A percentile compares a stretch with the other conserved stretches of the same genome.
phyloP scores from a whole-genome alignment of 495 filamentous ascomycete species.

The Tuber aestivum region DNA sequence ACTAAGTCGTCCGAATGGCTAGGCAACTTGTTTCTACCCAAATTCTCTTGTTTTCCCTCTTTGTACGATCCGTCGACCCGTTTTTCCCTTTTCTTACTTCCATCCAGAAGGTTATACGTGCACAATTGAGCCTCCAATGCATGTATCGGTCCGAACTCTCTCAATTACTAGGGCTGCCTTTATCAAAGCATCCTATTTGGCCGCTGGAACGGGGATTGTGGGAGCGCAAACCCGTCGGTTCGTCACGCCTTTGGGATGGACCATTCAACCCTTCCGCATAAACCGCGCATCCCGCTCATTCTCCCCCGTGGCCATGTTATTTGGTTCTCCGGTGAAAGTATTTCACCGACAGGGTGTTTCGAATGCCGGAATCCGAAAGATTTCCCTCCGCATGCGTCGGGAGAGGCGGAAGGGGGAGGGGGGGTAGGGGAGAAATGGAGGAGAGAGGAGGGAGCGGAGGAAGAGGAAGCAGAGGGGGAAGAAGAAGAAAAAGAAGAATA shows the following conservation, averaged over 20 bases:
- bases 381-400: neutral
- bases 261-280: conserved; percentile 11
- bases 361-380: conserved; percentile 26
- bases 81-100: conserved; percentile 13
- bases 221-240: conserved; percentile 21
- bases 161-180: conserved; percentile 6
- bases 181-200: conserved; percentile 15
- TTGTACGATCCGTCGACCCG: conserved; percentile 22
- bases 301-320: conserved; percentile 2
- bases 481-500: neutral
- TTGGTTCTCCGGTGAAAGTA: neutral
- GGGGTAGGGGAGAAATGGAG: neutral
- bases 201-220: conserved; percentile 11
- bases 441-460: neutral
- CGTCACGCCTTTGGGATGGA: conserved; percentile 12
- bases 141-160: conserved; percentile 21
- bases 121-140: conserved; percentile 22
- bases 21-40: conserved; percentile 12
- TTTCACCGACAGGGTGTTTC: conserved; percentile 15
- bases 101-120: conserved; percentile 15
- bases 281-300: neutral
- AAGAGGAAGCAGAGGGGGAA: neutral
- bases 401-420: neutral
- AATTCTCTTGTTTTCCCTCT: neutral
- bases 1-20: neutral